Evolutionary conservation across 176 grass and related monocot species (phyloP).

Genomic region (maize (Zea mays)): Zm-B73-REFERENCE-NAM-5.0 NC_050105.1:53597001-53597500

Average conservation of each 20-base stretch:
- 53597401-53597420: not conserved
- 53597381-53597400: too few relatives aligned
- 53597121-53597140: conserved; percentile 45
- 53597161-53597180: conserved; percentile 51
- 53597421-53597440: not conserved
- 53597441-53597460: conserved; percentile 6
- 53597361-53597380: not conserved
- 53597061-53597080: conserved; percentile 12
- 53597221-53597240: conserved; percentile 60
- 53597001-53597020: conserved; percentile 50
- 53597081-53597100: conserved; percentile 29
- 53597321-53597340: not conserved
- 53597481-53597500: conserved; percentile 48
- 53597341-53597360: not conserved
- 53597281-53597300: not conserved
- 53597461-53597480: conserved; percentile 48
- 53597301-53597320: conserved; percentile 1
- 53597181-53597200: conserved; percentile 52
- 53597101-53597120: conserved; percentile 49
- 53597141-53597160: conserved; percentile 30
- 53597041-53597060: conserved; percentile 32
- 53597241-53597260: conserved; percentile 47
- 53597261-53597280: conserved; percentile 48
- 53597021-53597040: conserved; percentile 9
- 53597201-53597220: conserved; percentile 42